Evolutionary conservation across 2,329 filamentous ascomycete species (phyloP), one percentile per base, ranked within the genome.

Genomic region (Diaporthe citrichinensis): DNA sequence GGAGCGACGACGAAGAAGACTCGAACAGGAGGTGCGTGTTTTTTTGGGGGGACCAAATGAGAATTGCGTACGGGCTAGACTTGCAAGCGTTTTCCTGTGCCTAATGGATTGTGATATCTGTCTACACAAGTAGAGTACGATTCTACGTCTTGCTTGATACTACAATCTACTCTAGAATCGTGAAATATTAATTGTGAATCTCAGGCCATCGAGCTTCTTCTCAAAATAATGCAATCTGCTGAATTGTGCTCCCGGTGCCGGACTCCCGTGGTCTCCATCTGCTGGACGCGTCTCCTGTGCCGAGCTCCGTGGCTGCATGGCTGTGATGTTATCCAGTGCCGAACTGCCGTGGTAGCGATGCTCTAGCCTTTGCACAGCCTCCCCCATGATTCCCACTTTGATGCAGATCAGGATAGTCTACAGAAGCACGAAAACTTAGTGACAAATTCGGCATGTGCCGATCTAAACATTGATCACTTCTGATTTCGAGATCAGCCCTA

Each of bases 311-410:
- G 46, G 23, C 31, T 31, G 34, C 44, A 46, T 53, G 46, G 23
- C 31, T 31, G 34, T 14, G 55, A 36, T 23, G 20, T 36, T 23
- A 23, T 12, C 31, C 20, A 20, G 46, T 68, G 62, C 62, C 62
- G 62, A 53, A 68, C 46, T 25, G 8, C 62, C 62, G 62, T 23
- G 14, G 62, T 39, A 53, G 23, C 46, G 62, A 39, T 51, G 44
- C 25, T 53, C 46, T 68, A 68, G 62, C 34, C 65, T 41, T 15
- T 55, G 31, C 65, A 69, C 65, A 69, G 65, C 65, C 65, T 55
- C 34, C 65, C 65, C 65, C 65, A 55, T 41, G 28, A 69, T 41
- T 53, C n/a, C 65, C 46, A 55, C 46, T 28, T 69, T 28, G 23
- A 39, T 28, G 49, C 65, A 28, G 46, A 68, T 41, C 44, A 17